Percentiles rank a stretch among this genome's conserved stretches.
phyloP scores from a whole-genome alignment of 2,329 filamentous ascomycete species.

The Cephalotrichum gorgonifer region DNA sequence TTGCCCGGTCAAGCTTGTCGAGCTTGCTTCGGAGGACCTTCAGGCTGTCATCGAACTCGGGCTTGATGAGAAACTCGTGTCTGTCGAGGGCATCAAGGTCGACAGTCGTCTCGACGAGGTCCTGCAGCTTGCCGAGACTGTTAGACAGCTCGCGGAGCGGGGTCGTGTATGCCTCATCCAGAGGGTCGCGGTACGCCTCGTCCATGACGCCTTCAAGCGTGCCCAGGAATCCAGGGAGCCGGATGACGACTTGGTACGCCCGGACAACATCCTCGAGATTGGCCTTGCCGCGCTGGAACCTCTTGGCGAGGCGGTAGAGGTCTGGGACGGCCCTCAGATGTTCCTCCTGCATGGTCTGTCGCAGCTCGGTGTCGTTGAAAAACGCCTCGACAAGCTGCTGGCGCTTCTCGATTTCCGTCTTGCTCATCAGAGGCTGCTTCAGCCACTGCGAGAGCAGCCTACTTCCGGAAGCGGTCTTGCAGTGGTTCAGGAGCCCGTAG shows the following conservation, averaged over 20 bases:
- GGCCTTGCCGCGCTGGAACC: constrained; percentile 84
- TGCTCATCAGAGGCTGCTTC: constrained; percentile 93
- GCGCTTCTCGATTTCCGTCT: constrained; percentile 76
- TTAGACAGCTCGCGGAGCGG: constrained; percentile 70
- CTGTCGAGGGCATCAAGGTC: constrained; percentile 91
- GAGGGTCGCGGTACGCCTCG: constrained; percentile 76
- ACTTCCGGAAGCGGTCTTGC: constrained; percentile 91
- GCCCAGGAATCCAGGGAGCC: constrained; percentile 78
- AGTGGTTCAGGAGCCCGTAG: constrained; percentile 89
- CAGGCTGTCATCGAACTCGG: constrained; percentile 87
- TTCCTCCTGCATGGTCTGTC: constrained; percentile 94
- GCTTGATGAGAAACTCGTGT: constrained; percentile 98
- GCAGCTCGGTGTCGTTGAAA: constrained; percentile 79
- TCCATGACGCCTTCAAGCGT: constrained; percentile 93
- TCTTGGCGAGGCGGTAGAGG: constrained; percentile 84
- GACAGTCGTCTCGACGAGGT: constrained; percentile 98
- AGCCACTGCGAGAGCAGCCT: constrained; percentile 89
- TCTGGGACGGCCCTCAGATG: constrained; percentile 90
- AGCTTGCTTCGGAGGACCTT: constrained; percentile 85
- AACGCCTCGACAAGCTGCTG: constrained; percentile 96
- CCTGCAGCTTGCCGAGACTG: constrained; percentile 74
- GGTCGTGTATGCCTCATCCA: constrained; percentile 78
- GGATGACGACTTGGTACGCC: constrained; percentile 88
- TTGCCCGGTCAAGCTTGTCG: constrained; percentile 71
- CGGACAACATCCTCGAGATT: constrained; percentile 92